Evolutionary conservation across 2,329 filamentous ascomycete genomes (phyloP).

Genomic region (Cytospora piceicola): DNA sequence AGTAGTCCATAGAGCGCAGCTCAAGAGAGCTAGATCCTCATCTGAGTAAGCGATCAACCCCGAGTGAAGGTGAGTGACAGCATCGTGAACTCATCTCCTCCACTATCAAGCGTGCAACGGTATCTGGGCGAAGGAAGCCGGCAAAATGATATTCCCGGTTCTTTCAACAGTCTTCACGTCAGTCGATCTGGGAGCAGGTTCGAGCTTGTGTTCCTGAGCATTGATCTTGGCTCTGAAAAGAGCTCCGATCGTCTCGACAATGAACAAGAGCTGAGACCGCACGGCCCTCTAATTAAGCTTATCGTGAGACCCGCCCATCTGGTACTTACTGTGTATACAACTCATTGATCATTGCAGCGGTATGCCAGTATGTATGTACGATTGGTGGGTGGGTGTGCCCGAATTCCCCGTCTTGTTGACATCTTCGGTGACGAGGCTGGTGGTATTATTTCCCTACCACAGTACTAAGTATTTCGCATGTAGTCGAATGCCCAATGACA

Average conservation of each 20-base stretch:
- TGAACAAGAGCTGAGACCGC: neutral
- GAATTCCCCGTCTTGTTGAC: neutral
- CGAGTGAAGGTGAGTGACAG: neutral
- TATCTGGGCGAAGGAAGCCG: neutral
- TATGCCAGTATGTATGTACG: neutral
- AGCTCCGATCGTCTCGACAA: neutral
- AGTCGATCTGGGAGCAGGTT: neutral
- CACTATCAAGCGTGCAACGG: neutral
- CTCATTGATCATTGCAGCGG: neutral
- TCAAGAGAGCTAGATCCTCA: neutral
- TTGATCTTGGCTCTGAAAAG: neutral
- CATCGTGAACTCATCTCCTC: conserved; percentile 2
- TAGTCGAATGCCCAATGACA: neutral
- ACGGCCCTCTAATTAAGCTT: conserved; percentile 2
- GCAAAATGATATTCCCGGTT: neutral
- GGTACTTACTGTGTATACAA: no score
- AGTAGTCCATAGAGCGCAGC: neutral
- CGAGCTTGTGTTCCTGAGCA: neutral
- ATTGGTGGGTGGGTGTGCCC: neutral
- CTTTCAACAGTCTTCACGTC: neutral
- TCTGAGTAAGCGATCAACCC: neutral
- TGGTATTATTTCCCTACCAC: neutral
- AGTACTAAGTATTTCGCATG: neutral
- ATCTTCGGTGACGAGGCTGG: neutral
- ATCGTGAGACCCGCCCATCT: conserved; percentile 1